Evolutionary conservation across 2,329 filamentous ascomycete genomes (phyloP), one percentile per base, ranked within the genome.

Genomic region (Leptographium wingfieldii): DNA sequence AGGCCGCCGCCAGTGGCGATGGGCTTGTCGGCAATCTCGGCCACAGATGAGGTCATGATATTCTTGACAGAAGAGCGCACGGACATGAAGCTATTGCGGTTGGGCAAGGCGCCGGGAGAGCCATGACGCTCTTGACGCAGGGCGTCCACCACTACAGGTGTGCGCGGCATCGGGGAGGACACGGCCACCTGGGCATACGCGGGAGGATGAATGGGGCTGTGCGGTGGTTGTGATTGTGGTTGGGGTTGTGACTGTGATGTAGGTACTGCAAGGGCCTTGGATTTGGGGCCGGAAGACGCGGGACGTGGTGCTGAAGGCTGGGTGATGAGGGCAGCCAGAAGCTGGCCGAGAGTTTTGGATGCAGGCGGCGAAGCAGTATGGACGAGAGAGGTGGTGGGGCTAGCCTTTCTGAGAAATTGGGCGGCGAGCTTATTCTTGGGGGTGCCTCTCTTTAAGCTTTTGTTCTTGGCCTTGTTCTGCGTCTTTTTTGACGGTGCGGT

Each of bases 1-100:
- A 94, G 79, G 53, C 88, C 88, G 70, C 87, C 90, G 55, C 86
- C 88, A 19, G 85, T 84, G 14, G 87, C 88, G n/a, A 92, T 77
- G 1, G 90, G 88, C 72, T 91, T 90, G n/a, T 77, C 75, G 1
- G 51, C 29, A 9, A 83, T 67, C 64, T 83, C 80, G 38, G 77
- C 74, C n/a, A 82, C 76, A 14, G 73, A 69, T 3, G 79, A 78
- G 62, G 73, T 79, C 63, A 80, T 71, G 40, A 76, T 72, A 60
- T 71, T 76, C 68, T 84, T 84, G 56, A 74, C 72, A 3, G 75
- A 76, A 4, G 75, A 76, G 43, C 78, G 77, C 22, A 74, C 74
- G 19, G 78, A 79, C 65, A 80, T 75, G 60, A 81, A 68, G 66
- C 77, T 80, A 67, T 75, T 78, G 60, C 79, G 73, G 62, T 75